A percentile compares a stretch with the other conserved stretches of the same genome.
Conservation (phyloP, 371 early-diverging fungal species). For the Mucor mucedo region DNA sequence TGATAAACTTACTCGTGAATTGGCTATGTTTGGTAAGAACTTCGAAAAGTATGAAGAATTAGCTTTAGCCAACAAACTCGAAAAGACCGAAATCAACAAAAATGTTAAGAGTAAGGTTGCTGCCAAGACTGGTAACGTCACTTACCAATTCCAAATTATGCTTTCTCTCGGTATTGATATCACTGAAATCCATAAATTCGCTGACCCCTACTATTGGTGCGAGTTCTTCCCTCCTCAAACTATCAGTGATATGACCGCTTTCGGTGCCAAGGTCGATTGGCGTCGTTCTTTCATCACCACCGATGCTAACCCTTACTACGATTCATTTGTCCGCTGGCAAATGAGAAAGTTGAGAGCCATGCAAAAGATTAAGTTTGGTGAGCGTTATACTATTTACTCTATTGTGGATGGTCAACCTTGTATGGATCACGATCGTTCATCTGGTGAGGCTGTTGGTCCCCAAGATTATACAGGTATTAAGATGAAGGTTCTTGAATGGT, state of each 20-base stretch:
- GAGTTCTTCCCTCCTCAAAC: slow-evolving; percentile 96
- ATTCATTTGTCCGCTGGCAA: slow-evolving; percentile 99
- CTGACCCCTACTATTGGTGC: slow-evolving; percentile 96
- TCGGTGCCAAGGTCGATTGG: slow-evolving; percentile 98
- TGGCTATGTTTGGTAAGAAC: slow-evolving; percentile 90
- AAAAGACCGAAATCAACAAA: slow-evolving; percentile 61
- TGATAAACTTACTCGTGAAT: slow-evolving; percentile 96
- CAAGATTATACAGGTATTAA: slow-evolving; percentile 97
- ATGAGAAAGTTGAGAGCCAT: slow-evolving; percentile 90
- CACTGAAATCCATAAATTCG: slow-evolving; percentile 94
- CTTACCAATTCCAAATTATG: slow-evolving; percentile 98
- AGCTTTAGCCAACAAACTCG: slow-evolving; percentile 54
- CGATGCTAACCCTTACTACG: slow-evolving; percentile 99
- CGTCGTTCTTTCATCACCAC: slow-evolving; percentile 99
- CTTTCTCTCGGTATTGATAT: slow-evolving; percentile 87
- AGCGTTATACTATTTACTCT: slow-evolving; percentile 99
- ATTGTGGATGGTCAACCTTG: slow-evolving; percentile 98
- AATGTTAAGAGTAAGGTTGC: slow-evolving; percentile 84
- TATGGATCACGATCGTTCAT: slow-evolving; percentile 99
- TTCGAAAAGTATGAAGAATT: slow-evolving; percentile 67
- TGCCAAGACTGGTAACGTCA: slow-evolving; percentile 84
- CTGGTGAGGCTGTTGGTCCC: slow-evolving; percentile 98
- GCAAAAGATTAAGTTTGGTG: slow-evolving; percentile 96
- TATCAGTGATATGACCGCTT: slow-evolving; percentile 78
- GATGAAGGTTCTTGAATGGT: slow-evolving; percentile 80